Evolutionary conservation across 495 filamentous ascomycete species (phyloP), one percentile per base, ranked within the genome.

Genomic region (Neurospora discreta): DNA sequence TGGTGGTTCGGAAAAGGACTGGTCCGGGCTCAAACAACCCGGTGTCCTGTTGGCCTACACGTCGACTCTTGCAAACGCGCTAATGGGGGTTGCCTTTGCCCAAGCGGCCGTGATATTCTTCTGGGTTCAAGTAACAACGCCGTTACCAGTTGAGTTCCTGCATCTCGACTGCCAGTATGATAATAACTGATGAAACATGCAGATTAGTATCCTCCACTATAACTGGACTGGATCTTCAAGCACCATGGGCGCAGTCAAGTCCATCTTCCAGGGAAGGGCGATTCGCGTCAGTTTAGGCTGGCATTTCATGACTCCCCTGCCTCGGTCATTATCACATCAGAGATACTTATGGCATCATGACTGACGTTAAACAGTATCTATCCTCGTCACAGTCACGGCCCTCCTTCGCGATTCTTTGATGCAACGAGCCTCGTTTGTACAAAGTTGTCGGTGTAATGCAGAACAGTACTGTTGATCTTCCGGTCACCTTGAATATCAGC

Each of bases 231-330:
- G 43, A 0, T 46, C 9, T 1, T 46, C 43, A 0, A 46, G n/a
- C n/a, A 46, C 43, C 43, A 46, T 46, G 18, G 43, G 43, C 0
- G 43, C 43, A 23, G 0, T 46, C n/a, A 46, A 46, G n/a, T n/a
- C 43, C 20, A 20, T 46, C 3, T 46, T 0, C 0, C 43, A 20
- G 0, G 43, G 43, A 0, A 23, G 23, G 8, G 43, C 43, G 0
- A 46, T 46, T 46, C 9, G 43, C 0, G 0, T 23, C 3, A 46
- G n/a, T 46, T 11, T 5, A 0, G 43, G 43, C 11, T 0, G 0
- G 43, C 9, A 46, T 46, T 46, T 9, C 43, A 1, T 1, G 20
- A n/a, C 33, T 36, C 4, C 33, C 33, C 33, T 36, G 33, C 33
- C 33, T 5, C 33, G 33, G 33, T 36, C 33, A 2, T 36, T 3